These are phyloP conservation scores for Cornus controversa DNA, from an alignment of 148 eudicot genomes.

Conservation along the genomic window DNA sequence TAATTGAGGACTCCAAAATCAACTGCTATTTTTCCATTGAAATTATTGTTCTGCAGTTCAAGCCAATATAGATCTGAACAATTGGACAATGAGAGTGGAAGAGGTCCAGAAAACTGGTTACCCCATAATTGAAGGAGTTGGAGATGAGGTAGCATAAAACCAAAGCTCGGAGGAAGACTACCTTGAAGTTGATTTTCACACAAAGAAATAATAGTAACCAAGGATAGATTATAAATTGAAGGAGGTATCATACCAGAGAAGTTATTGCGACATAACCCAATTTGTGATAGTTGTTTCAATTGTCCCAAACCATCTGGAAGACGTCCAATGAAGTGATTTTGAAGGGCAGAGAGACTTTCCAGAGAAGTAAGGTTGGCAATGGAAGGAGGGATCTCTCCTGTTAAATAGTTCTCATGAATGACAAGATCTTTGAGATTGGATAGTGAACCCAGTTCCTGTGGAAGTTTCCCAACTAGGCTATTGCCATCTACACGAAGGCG, in stretches of 20 bases:
- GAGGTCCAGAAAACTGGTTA: constrained; percentile 12
- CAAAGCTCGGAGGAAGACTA: not conserved
- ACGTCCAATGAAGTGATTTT: not conserved
- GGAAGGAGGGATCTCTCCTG: not conserved
- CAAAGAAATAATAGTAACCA: not conserved
- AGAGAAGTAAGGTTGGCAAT: not conserved
- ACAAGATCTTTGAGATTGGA: not conserved
- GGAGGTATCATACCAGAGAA: constrained; percentile 2
- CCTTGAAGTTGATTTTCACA: not conserved
- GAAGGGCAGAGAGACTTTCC: not conserved
- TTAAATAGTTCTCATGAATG: not conserved
- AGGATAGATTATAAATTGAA: not conserved
- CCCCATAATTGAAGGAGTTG: not conserved
- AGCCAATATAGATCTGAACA: not conserved
- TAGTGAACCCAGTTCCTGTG: not conserved
- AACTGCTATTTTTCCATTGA: not conserved
- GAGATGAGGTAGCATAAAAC: not conserved
- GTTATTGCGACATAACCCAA: not conserved
- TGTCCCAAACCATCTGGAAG: not conserved
- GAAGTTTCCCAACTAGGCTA: constrained; percentile 6
- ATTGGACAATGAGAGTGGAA: constrained; percentile 9
- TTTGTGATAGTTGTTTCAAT: not conserved
- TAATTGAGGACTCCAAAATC: not conserved
- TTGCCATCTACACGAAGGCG: not conserved
- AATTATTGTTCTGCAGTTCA: not conserved